These are phyloP conservation scores for Candida corydali DNA, from an alignment of 805 yeast species.

Conservation along the genomic window DNA sequence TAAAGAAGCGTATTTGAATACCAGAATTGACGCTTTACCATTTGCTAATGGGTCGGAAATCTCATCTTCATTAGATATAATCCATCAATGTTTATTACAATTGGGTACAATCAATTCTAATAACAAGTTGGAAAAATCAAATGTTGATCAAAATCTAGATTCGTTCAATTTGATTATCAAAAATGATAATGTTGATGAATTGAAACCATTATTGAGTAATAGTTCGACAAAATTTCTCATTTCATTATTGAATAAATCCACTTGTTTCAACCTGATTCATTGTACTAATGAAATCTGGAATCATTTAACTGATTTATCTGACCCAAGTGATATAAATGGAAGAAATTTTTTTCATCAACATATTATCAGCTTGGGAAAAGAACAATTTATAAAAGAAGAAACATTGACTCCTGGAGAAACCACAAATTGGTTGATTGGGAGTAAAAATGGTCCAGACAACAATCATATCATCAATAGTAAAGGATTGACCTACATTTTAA, in stretches of 20 bases:
- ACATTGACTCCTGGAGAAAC: constrained; percentile 33
- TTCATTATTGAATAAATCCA: constrained; percentile 61
- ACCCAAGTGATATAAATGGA: constrained; percentile 70
- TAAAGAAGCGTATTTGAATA: constrained; percentile 43
- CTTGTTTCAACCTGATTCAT: constrained; percentile 47
- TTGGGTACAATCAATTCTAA: constrained; percentile 36
- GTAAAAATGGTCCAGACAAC: constrained; percentile 36
- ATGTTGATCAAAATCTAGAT: constrained; percentile 10
- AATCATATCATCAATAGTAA: constrained; percentile 24
- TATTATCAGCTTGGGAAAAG: constrained; percentile 73
- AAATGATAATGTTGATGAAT: constrained; percentile 41
- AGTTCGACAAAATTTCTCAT: constrained; percentile 48
- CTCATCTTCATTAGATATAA: constrained; percentile 45
- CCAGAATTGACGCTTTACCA: constrained; percentile 69
- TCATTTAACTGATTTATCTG: constrained; percentile 43
- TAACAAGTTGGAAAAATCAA: constrained; percentile 9
- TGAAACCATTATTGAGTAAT: constrained; percentile 38
- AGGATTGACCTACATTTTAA: constrained; percentile 58
- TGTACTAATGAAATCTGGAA: constrained; percentile 58
- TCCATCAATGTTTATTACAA: constrained; percentile 49
- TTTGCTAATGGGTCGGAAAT: constrained; percentile 73
- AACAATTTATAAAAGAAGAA: constrained; percentile 33
- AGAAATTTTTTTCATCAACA: constrained; percentile 85
- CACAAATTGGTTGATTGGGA: constrained; percentile 49
- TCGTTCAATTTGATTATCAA: constrained; percentile 20